These are phyloP conservation scores for Calonectria leucothoes DNA, from an alignment of 2,329 filamentous ascomycete genomes.

Conservation along the genomic window DNA sequence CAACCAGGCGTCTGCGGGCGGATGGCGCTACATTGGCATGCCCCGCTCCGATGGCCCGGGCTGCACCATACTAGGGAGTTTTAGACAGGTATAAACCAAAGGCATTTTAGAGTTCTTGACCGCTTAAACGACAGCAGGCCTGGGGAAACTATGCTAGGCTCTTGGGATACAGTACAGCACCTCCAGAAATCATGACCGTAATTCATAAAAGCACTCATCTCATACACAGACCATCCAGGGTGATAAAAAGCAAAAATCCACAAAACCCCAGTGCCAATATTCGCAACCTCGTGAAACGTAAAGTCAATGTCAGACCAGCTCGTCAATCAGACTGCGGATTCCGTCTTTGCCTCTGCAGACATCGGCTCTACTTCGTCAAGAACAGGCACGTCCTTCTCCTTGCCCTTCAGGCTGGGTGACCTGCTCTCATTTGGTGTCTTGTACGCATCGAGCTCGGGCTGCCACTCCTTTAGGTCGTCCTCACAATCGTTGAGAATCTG, in stretches of 20 bases:
- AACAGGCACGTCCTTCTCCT: conserved; percentile 37
- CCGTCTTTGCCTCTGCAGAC: not conserved
- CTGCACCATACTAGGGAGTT: conserved; percentile 19
- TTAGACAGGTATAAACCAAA: not conserved
- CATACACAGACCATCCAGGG: not conserved
- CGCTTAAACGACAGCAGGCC: not conserved
- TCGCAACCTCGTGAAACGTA: not conserved
- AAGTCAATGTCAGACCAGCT: not conserved
- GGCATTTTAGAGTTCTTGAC: not conserved
- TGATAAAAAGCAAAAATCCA: not conserved
- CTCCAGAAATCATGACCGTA: not conserved
- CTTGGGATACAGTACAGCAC: conserved; percentile 12
- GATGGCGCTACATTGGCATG: not conserved
- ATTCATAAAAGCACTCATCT: not conserved
- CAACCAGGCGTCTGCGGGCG: not conserved
- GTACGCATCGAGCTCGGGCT: conserved; percentile 55
- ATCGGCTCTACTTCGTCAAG: conserved; percentile 13
- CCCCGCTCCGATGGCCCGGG: conserved; percentile 21
- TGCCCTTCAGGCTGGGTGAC: conserved; percentile 40
- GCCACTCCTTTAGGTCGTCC: conserved; percentile 85
- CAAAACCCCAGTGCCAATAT: not conserved
- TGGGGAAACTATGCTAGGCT: not conserved
- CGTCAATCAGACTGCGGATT: not conserved
- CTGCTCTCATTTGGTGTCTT: conserved; percentile 36
- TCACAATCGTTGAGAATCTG: conserved; percentile 94